These are phyloP conservation scores for Globisporangium yorkense DNA, from an alignment of 352 stramenopile genomes.

Conservation along the genomic window DNA sequence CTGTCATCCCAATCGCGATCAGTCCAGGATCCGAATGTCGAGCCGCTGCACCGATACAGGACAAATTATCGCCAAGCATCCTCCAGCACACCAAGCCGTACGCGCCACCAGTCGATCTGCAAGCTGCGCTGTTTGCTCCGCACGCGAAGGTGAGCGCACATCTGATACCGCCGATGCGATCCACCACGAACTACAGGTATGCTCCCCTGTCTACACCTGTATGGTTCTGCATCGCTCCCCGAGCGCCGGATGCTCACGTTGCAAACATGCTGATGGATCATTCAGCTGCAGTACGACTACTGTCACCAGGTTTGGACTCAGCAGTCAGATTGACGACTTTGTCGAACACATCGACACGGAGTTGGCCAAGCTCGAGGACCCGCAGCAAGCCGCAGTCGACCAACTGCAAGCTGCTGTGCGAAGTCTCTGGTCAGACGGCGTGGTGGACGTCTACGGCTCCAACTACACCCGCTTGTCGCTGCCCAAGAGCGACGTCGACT, in stretches of 20 bases:
- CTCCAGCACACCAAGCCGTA: not conserved
- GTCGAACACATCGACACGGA: conserved; percentile 41
- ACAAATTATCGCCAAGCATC: not conserved
- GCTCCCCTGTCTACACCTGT: not conserved
- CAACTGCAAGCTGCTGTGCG: conserved; percentile 37
- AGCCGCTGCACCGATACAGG: too few species aligned
- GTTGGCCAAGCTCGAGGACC: conserved; percentile 25
- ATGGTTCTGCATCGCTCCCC: too few species aligned
- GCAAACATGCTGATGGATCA: too few species aligned
- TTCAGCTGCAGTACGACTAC: not conserved
- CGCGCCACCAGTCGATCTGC: too few species aligned
- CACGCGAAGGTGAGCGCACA: not conserved
- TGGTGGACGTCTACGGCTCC: conserved; percentile 95
- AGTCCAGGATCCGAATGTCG: not conserved
- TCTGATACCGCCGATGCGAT: not conserved
- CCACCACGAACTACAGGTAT: not conserved
- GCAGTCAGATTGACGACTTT: conserved; percentile 40
- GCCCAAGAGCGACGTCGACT: conserved; percentile 95
- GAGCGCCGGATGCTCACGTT: too few species aligned
- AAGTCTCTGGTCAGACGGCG: conserved; percentile 80
- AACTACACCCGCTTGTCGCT: conserved; percentile 94
- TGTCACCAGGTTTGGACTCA: conserved; percentile 28
- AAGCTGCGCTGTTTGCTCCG: not conserved
- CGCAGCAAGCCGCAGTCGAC: conserved; percentile 47
- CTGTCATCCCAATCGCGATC: not conserved